Percentiles rank a stretch among this genome's conserved stretches.
phyloP scores from a whole-genome alignment of 176 grass and related monocot species.

The Carex pumila region DNA sequence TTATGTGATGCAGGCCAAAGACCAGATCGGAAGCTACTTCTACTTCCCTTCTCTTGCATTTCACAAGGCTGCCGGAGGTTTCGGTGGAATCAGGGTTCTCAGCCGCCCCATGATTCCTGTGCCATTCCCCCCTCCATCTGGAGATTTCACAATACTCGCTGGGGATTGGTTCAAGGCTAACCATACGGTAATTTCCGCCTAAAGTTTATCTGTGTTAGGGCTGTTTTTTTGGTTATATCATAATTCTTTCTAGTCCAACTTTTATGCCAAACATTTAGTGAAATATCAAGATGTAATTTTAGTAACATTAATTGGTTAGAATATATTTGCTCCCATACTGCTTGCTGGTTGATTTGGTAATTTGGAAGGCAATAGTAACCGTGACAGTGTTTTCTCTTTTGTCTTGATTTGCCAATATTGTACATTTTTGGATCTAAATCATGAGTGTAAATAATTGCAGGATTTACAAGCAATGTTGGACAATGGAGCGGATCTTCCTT shows the following conservation, averaged over 20 bases:
- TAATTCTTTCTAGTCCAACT: neutral
- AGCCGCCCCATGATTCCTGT: slow-evolving; percentile 78
- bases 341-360: neutral
- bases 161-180: slow-evolving; percentile 98
- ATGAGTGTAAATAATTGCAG: slow-evolving; percentile 9
- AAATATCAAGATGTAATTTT: neutral
- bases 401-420: neutral
- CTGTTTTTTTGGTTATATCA: neutral
- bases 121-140: slow-evolving; percentile 67
- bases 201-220: neutral
- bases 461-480: slow-evolving; percentile 66
- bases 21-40: slow-evolving; percentile 93
- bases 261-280: neutral
- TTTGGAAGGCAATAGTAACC: neutral
- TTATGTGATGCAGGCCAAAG: slow-evolving; percentile 85
- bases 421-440: neutral
- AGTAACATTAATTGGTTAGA: neutral
- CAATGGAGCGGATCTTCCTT: slow-evolving; percentile 57
- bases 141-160: slow-evolving; percentile 59
- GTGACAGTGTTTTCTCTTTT: neutral
- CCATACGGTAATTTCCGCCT: slow-evolving; percentile 52
- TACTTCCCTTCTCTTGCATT: slow-evolving; percentile 86
- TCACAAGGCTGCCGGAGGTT: slow-evolving; percentile 81
- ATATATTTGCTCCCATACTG: neutral
- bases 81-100: slow-evolving; percentile 72